A percentile compares a stretch with the other conserved stretches of the same genome.
Conservation (phyloP, 2,329 filamentous ascomycete genomes). For the Camptophora hylomeconis region DNA sequence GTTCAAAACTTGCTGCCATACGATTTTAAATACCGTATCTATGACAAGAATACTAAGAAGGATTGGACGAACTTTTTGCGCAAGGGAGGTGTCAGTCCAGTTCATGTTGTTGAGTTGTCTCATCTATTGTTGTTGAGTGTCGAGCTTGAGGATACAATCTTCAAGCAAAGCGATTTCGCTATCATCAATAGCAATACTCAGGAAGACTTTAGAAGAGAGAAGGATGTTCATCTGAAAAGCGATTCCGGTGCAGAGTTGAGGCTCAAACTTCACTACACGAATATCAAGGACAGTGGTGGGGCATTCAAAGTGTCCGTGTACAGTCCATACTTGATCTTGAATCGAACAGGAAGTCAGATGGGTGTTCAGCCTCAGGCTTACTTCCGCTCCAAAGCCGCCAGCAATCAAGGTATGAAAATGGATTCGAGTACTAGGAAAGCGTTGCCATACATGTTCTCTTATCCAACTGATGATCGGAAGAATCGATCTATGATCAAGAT, state of each 20-base stretch:
- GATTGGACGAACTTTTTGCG: conserved; percentile 98
- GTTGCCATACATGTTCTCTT: conserved; percentile 92
- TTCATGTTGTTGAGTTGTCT: conserved; percentile 91
- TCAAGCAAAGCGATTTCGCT: conserved; percentile 89
- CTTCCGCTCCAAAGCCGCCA: conserved; percentile 59
- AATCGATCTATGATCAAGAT: conserved; percentile 83
- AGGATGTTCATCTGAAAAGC: conserved; percentile 68
- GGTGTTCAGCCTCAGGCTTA: conserved; percentile 81
- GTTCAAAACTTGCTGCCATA: conserved; percentile 90
- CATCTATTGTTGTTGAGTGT: conserved; percentile 85
- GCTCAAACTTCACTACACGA: conserved; percentile 80
- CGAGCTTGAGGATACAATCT: conserved; percentile 91
- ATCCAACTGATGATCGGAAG: conserved; percentile 71
- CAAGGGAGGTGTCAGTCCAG: conserved; percentile 91
- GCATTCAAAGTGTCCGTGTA: conserved; percentile 94
- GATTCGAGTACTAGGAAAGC: conserved; percentile 48
- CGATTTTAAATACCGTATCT: conserved; percentile 98
- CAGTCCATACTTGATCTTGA: conserved; percentile 87
- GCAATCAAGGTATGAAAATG: conserved; percentile 60
- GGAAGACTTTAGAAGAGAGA: conserved; percentile 79
- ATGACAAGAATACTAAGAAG: conserved; percentile 96
- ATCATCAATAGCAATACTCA: conserved; percentile 87
- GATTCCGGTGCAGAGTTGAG: conserved; percentile 65
- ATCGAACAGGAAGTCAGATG: conserved; percentile 85
- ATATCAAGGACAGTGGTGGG: conserved; percentile 80